phyloP scores from a whole-genome alignment of 2,329 filamentous ascomycete genomes.

The Arthroderma sp. region DNA sequence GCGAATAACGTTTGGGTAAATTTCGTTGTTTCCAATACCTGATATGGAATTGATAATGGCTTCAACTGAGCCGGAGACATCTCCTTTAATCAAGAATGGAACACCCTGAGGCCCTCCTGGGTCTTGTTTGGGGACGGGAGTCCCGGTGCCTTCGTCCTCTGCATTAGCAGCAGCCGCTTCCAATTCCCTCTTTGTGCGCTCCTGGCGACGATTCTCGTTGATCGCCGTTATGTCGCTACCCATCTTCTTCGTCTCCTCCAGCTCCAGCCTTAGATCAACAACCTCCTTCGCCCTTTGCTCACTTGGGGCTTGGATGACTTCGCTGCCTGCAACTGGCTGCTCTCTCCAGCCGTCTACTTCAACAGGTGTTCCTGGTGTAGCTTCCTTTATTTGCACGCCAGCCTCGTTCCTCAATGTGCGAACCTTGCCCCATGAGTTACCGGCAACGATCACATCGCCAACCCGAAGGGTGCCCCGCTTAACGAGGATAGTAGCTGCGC shows the following conservation, averaged over 20 bases:
- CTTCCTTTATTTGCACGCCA: constrained; percentile 56
- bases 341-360: constrained; percentile 93
- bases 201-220: constrained; percentile 52
- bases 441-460: constrained; percentile 77
- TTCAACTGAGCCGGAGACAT: constrained; percentile 88
- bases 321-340: constrained; percentile 71
- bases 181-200: constrained; percentile 36
- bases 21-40: constrained; percentile 72
- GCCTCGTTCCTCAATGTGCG: constrained; percentile 74
- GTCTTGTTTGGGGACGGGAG: constrained; percentile 11
- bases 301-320: constrained; percentile 67
- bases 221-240: constrained; percentile 62
- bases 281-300: constrained; percentile 70
- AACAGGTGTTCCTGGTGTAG: constrained; percentile 75
- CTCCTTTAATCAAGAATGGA: constrained; percentile 79
- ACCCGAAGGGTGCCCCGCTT: constrained; percentile 70
- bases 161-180: constrained; percentile 12
- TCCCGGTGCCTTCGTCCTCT: too few relatives aligned
- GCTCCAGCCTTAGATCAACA: constrained; percentile 61
- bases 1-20: constrained; percentile 62
- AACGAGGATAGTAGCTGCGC: constrained; percentile 77
- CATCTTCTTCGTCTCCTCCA: constrained; percentile 52
- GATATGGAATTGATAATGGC: constrained; percentile 67
- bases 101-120: constrained; percentile 42
- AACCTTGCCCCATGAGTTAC: constrained; percentile 77